Evolutionary conservation across 1,284 basidiomycete species (phyloP), one percentile per base, ranked within the genome.

Genomic region (Caloboletus firmus): DNA sequence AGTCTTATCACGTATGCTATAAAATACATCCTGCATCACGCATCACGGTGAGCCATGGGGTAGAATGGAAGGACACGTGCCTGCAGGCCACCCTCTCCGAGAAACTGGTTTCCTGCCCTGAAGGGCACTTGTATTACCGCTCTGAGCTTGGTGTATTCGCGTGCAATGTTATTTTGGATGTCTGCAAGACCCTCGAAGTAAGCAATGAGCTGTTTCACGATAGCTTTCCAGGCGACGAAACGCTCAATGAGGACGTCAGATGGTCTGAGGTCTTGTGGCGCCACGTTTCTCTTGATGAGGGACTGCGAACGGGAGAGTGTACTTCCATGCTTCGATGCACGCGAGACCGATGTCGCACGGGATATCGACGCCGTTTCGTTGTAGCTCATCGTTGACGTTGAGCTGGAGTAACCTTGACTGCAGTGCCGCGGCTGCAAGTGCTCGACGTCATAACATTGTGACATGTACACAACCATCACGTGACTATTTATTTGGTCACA

Each of bases 41-140:
- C n/a, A 34, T 58, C 35, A 55, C 11, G 24, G 13, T 9, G 15
- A 40, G 36, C 20, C 20, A n/a, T 18, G 4, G 5, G 6, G 5
- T n/a, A 47, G 26, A 45, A 42, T n/a, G 34, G 31, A 39, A 32
- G 13, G 31, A 49, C 47, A 63, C 70, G 31, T 60, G 81, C 84
- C 79, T 91, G 89, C 49, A 97, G 76, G 44, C 94, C 94, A 20
- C 91, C 92, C 71, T 97, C 93, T 35, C 95, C 95, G 12, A 97
- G 78, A 71, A 97, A 97, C 76, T 97, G 94, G 73, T 97, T 97
- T 26, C 95, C 95, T 35, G 94, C 86, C 48, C 89, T 80, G 79
- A 98, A 98, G 2, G 97, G 97, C 2, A 98, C 96, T 74, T 99
- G 96, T 63, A 99, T 96, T 59, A 98, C 94, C 11, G 90, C 93